Percentiles rank a stretch among this genome's conserved stretches.
These are phyloP conservation scores for Colletotrichum tanaceti DNA, from an alignment of 2,329 filamentous ascomycete genomes.

Conservation along the genomic window DNA sequence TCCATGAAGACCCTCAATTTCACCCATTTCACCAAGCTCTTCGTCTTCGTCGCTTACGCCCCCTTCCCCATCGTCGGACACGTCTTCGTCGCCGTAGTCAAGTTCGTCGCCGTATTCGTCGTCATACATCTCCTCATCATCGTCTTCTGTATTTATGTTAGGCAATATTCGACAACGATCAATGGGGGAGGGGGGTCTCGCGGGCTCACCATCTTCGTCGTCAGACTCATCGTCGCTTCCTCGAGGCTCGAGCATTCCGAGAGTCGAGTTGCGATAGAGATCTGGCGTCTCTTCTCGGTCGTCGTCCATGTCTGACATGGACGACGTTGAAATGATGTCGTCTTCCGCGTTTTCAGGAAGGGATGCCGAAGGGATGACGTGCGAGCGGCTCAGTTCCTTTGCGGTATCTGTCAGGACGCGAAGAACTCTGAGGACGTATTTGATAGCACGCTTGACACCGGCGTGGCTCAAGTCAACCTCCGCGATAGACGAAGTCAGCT, in stretches of 20 bases:
- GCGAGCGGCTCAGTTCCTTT: slow-evolving; percentile 83
- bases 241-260: slow-evolving; percentile 91
- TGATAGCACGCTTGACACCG: slow-evolving; percentile 91
- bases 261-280: slow-evolving; percentile 93
- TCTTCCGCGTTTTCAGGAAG: slow-evolving; percentile 80
- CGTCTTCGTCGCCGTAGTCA: slow-evolving; percentile 86
- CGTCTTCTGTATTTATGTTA: slow-evolving; percentile 58
- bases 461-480: slow-evolving; percentile 97
- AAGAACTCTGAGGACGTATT: slow-evolving; percentile 92
- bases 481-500: slow-evolving; percentile 89
- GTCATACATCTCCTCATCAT: slow-evolving; percentile 92
- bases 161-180: slow-evolving; percentile 31
- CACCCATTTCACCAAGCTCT: slow-evolving; percentile 83
- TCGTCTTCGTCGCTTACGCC: slow-evolving; percentile 93
- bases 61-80: slow-evolving; percentile 82
- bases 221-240: slow-evolving; percentile 85
- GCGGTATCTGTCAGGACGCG: slow-evolving; percentile 89
- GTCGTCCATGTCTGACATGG: slow-evolving; percentile 87
- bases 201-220: slow-evolving; percentile 69
- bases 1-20: slow-evolving; percentile 79
- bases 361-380: slow-evolving; percentile 75
- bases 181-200: not conserved
- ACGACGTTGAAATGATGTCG: slow-evolving; percentile 87
- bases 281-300: slow-evolving; percentile 95
- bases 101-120: slow-evolving; percentile 93